These are phyloP conservation scores for Lichtheimia hyalospora DNA, from an alignment of 371 early-diverging fungal species.

Conservation along the genomic window DNA sequence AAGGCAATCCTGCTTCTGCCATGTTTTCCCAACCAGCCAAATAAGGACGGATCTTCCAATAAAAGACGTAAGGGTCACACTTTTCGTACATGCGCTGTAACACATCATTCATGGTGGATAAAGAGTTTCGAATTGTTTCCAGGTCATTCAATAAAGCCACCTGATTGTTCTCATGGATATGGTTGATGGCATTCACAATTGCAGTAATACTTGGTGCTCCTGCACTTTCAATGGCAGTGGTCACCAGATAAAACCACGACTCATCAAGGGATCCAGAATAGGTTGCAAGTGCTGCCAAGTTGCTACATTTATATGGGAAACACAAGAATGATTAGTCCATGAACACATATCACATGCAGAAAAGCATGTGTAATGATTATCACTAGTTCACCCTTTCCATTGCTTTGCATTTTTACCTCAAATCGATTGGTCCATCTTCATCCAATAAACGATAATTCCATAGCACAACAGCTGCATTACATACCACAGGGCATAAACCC, in stretches of 20 bases:
- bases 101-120: constrained; percentile 62
- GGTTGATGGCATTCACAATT: constrained; percentile 58
- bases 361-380: not conserved
- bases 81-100: constrained; percentile 90
- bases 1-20: constrained; percentile 80
- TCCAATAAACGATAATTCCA: constrained; percentile 91
- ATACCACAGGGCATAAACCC: constrained; percentile 84
- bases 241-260: constrained; percentile 95
- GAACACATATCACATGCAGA: not conserved
- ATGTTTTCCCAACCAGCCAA: constrained; percentile 94
- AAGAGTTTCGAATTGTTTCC: constrained; percentile 49
- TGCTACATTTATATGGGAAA: constrained; percentile 38
- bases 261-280: constrained; percentile 92
- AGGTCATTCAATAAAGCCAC: constrained; percentile 53
- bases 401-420: constrained; percentile 51
- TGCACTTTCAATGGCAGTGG: constrained; percentile 85
- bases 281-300: constrained; percentile 79
- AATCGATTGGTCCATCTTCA: constrained; percentile 64
- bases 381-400: too few species aligned
- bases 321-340: too few species aligned
- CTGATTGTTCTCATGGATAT: constrained; percentile 57
- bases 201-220: constrained; percentile 80
- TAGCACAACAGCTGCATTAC: constrained; percentile 84
- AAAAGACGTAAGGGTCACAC: constrained; percentile 95
- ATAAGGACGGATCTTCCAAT: constrained; percentile 91